Percentiles rank a stretch among this genome's conserved stretches.
Conservation (phyloP, 2,329 filamentous ascomycete species). For the Neurospora crassa region DNA sequence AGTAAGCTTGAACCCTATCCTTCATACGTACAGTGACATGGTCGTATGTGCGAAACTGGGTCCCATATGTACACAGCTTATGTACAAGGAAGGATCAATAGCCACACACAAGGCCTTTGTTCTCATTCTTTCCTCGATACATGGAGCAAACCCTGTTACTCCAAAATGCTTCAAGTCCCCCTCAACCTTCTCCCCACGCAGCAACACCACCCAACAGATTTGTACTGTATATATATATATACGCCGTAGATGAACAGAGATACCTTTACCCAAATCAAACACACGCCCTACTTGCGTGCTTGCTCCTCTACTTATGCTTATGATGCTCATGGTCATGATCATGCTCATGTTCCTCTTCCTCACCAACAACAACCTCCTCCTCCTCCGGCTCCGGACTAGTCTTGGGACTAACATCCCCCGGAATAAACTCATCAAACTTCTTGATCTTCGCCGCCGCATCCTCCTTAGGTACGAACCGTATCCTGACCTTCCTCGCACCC, state of each 20-base stretch:
- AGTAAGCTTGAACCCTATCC: neutral
- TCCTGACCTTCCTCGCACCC: constrained; percentile 72
- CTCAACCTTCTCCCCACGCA: neutral
- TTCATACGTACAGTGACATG: neutral
- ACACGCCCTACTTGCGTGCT: neutral
- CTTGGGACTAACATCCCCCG: constrained; percentile 48
- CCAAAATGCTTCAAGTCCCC: neutral
- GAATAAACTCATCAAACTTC: constrained; percentile 70
- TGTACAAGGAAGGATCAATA: neutral
- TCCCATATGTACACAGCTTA: neutral
- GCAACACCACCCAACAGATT: neutral
- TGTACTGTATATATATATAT: neutral
- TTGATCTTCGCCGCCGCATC: constrained; percentile 34
- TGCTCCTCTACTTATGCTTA: constrained; percentile 16
- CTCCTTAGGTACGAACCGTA: constrained; percentile 72
- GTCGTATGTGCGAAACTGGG: neutral
- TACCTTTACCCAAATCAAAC: neutral
- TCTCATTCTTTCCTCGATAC: neutral
- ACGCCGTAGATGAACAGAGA: neutral
- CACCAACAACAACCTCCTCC: constrained; percentile 24
- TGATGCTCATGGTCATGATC: constrained; percentile 31
- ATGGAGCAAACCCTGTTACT: neutral
- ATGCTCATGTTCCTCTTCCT: constrained; percentile 30
- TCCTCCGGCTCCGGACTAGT: constrained; percentile 53
- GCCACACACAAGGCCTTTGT: neutral